Conservation (phyloP, 352 stramenopile species). For the Ophiocytium majus region DNA sequence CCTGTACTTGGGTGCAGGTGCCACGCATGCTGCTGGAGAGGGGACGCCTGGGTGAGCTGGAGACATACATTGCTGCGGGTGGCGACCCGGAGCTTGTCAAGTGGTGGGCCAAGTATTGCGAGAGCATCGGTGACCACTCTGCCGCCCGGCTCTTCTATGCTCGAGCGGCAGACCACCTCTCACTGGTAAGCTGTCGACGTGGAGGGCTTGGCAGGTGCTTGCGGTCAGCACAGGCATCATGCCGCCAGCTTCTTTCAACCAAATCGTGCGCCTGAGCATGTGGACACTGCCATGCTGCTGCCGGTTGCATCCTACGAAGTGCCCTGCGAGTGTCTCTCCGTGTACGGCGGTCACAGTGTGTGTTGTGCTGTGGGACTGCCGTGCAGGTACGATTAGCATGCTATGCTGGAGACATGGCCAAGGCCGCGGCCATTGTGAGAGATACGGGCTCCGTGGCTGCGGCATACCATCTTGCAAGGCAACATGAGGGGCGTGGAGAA, state of each 20-base stretch:
- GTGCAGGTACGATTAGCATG: conserved; percentile 36
- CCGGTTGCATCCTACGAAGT: too few relatives aligned
- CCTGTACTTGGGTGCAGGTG: too few relatives aligned
- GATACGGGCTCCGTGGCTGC: conserved; percentile 60
- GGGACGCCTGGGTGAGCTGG: conserved; percentile 77
- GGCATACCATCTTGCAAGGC: conserved; percentile 60
- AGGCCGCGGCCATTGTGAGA: conserved; percentile 77
- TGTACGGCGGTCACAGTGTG: too few relatives aligned
- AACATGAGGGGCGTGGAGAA: conserved; percentile 42
- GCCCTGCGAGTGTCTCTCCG: too few relatives aligned
- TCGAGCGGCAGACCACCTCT: conserved; percentile 76
- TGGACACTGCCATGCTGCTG: too few relatives aligned
- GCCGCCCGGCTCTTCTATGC: conserved; percentile 79
- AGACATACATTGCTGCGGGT: conserved; percentile 72
- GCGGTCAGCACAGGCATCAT: too few relatives aligned
- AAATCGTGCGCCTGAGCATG: too few relatives aligned
- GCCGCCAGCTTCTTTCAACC: too few relatives aligned
- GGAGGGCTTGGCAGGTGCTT: too few relatives aligned
- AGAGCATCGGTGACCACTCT: conserved; percentile 80
- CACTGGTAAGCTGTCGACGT: conserved; percentile 79
- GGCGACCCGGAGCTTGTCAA: conserved; percentile 72
- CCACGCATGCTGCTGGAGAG: conserved; percentile 85
- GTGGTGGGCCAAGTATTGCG: conserved; percentile 89
- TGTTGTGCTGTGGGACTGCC: background rate
- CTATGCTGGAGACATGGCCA: conserved; percentile 31